phyloP scores from a whole-genome alignment of 305 asterid species.

The Fraxinus latifolia region DNA sequence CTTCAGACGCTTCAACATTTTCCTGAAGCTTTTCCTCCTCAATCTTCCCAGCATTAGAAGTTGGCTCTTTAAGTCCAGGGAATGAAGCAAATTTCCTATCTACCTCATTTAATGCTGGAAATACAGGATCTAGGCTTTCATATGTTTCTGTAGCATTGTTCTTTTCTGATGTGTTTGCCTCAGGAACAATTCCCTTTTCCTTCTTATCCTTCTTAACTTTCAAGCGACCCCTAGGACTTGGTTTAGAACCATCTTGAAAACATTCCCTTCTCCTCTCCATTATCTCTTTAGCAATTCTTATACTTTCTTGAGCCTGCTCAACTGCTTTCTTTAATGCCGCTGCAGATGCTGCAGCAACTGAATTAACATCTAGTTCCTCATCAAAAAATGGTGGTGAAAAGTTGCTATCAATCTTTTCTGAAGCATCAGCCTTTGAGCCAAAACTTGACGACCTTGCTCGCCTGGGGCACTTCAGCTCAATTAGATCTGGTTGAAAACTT shows the following conservation, averaged over 20 bases:
- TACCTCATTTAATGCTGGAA: conserved; percentile 21
- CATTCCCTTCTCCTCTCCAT: conserved; percentile 65
- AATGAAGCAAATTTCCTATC: conserved; percentile 31
- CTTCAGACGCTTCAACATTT: conserved; percentile 40
- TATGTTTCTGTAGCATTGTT: conserved; percentile 23
- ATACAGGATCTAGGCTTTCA: conserved; percentile 28
- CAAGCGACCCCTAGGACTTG: conserved; percentile 33
- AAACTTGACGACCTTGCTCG: conserved; percentile 37
- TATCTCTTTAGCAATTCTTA: conserved; percentile 68
- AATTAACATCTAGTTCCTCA: conserved; percentile 76
- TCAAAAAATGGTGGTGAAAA: conserved; percentile 48
- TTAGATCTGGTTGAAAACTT: conserved; percentile 24
- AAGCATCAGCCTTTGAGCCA: conserved; percentile 37
- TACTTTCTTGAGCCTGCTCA: conserved; percentile 90
- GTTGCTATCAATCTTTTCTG: conserved; percentile 34
- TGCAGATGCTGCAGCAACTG: conserved; percentile 77
- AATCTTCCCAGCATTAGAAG: conserved; percentile 23
- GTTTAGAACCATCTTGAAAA: conserved; percentile 38
- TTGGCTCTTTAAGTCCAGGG: conserved; percentile 15
- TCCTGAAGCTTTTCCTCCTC: conserved; percentile 28
- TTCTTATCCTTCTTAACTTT: conserved; percentile 46
- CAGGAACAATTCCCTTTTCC: conserved; percentile 31
- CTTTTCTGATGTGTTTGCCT: conserved; percentile 25
- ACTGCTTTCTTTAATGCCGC: conserved; percentile 83
- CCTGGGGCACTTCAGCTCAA: conserved; percentile 31